Evolutionary conservation across 2,329 filamentous ascomycete species (phyloP).

Genomic region (Fusarium pseudograminearum): DNA sequence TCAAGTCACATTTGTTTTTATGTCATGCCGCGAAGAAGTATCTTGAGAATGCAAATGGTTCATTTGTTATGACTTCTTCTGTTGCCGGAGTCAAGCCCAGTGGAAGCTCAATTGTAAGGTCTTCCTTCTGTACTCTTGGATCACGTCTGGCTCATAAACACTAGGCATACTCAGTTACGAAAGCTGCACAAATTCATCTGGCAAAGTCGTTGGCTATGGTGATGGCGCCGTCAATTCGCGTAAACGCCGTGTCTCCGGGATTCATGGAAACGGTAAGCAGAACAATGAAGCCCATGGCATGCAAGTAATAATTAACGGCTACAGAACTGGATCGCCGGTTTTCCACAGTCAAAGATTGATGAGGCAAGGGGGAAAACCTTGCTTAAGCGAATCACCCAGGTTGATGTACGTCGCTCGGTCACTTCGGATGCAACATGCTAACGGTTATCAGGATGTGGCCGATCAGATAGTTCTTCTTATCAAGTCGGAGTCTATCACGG

Average conservation of each 20-base stretch:
- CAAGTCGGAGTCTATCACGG: constrained; percentile 1
- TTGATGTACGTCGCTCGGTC: background rate
- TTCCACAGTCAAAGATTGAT: constrained; percentile 14
- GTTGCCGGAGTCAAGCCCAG: constrained; percentile 15
- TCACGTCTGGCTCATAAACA: rapidly evolving
- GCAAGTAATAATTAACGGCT: background rate
- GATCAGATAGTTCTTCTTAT: constrained; percentile 7
- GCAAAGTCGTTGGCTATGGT: constrained; percentile 18
- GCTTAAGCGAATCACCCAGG: constrained; percentile 7
- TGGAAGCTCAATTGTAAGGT: constrained; percentile 9
- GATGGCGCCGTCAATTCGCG: constrained; percentile 13
- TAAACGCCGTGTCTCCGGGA: constrained; percentile 18
- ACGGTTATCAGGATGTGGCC: constrained; percentile 1
- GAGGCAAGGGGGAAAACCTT: constrained; percentile 10
- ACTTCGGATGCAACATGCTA: rapidly evolving
- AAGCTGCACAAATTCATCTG: constrained; percentile 13
- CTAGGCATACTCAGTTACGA: constrained; percentile 14
- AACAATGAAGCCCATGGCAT: rapidly evolving
- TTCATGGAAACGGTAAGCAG: constrained; percentile 13
- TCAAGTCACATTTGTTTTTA: constrained; percentile 20
- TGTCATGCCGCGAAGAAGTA: background rate
- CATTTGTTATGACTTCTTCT: constrained; percentile 17
- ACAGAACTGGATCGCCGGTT: constrained; percentile 4
- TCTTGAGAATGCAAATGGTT: background rate
- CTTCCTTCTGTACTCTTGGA: rapidly evolving